Base-by-base conservation (phyloP, 2,329 filamentous ascomycete species). In the Juglanconis oblonga region DNA sequence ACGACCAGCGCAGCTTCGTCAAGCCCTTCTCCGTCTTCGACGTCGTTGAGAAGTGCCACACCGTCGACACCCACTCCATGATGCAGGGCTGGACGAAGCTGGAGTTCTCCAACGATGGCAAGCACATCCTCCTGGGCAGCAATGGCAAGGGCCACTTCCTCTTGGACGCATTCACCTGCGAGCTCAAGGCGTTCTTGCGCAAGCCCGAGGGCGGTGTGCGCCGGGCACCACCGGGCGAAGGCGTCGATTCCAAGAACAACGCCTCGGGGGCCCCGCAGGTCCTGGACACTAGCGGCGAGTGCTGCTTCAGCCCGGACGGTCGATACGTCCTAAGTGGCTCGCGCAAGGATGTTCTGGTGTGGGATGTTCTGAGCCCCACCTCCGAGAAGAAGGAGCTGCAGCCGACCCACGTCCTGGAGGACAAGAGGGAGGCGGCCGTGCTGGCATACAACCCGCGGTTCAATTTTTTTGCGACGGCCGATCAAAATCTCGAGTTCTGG, bases 101-200 rank as follows among this genome's bases (percentile, higher is more conserved):
- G 47, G 92, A 97, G 68, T 98, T 99, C 72, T 95, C 91, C 60
- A 99, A 99, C 69, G 95, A 99, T 69, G 95, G 95, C 17, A 96
- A 96, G 70, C 86, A 86, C 62, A 76, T 99, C 52, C 81, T 99
- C 5, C 74, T 99, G 17, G 91, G 90, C 13, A 98, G 94, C 2
- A 91, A 88, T 52, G 91, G 90, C 6, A 83, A 83, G 55, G 92
- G 92, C 0, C 95, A 99, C 73, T 96, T 95, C 69, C 78, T 99
- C 2, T 79, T 99, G n/a, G 95, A 99, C 71, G 91, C 94, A 1
- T 98, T 97, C 71, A 87, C 91, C 47, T 95, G 94, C 44, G 82
- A 81, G 6, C 74, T 98, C 29, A 91, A 88, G 69, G 88, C 90
- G 9, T 92, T 90, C 71, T 80, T 93, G 59, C 85, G 69, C 71